These are phyloP conservation scores for Pythium grandisporangium DNA, from an alignment of 352 stramenopile genomes.

Conservation along the genomic window DNA sequence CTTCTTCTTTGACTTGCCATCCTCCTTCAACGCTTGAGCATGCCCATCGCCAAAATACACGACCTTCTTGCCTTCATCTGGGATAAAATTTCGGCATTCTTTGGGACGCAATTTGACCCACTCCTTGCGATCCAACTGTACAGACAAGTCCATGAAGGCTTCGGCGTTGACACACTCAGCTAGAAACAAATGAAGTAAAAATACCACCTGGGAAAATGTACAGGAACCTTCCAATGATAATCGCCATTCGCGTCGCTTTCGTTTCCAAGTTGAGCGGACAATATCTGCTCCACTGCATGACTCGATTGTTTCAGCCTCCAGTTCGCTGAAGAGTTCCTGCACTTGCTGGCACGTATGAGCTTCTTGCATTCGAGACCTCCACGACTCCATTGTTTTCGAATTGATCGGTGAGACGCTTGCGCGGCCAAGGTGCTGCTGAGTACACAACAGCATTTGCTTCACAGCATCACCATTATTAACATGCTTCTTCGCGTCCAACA, in stretches of 20 bases:
- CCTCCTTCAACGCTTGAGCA: slow-evolving; percentile 65
- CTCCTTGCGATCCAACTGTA: slow-evolving; percentile 57
- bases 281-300: slow-evolving; percentile 36
- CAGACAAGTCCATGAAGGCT: slow-evolving; percentile 70
- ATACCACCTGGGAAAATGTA: slow-evolving; percentile 66
- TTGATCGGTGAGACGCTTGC: slow-evolving; percentile 37
- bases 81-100: slow-evolving; percentile 67
- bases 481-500: slow-evolving; percentile 27
- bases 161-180: slow-evolving; percentile 75
- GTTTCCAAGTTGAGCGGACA: slow-evolving; percentile 59
- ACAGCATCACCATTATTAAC: slow-evolving; percentile 35
- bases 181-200: slow-evolving; percentile 62
- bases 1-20: slow-evolving; percentile 69
- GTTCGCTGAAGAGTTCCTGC: slow-evolving; percentile 35
- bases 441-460: slow-evolving; percentile 51
- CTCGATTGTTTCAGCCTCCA: slow-evolving; percentile 45
- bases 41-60: slow-evolving; percentile 84
- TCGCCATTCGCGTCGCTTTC: slow-evolving; percentile 69
- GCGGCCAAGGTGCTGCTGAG: slow-evolving; percentile 43
- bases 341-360: slow-evolving; percentile 20
- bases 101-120: slow-evolving; percentile 74
- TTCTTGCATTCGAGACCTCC: slow-evolving; percentile 27
- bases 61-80: slow-evolving; percentile 47
- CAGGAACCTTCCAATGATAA: slow-evolving; percentile 45
- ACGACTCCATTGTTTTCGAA: slow-evolving; percentile 34